phyloP scores from a whole-genome alignment of 345 rosid species.

The Linum trigynum region DNA sequence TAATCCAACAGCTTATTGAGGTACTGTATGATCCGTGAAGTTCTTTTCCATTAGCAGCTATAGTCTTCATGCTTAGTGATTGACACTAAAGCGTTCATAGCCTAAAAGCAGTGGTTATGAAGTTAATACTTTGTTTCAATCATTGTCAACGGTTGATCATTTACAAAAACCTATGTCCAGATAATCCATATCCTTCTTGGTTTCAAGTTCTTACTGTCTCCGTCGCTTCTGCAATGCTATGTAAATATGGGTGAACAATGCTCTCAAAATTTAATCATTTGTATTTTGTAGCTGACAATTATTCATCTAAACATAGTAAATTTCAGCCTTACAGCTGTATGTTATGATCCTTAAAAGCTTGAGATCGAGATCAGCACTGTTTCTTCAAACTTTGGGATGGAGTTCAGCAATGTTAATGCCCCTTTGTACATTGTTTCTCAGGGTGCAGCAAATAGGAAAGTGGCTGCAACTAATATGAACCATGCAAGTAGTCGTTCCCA shows the following conservation, averaged over 20 bases:
- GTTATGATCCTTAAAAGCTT: neutral
- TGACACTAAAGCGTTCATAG: neutral
- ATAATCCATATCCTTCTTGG: too few relatives aligned
- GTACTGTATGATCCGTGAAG: slow-evolving; percentile 20
- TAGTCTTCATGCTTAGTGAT: neutral
- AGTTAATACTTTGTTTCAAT: neutral
- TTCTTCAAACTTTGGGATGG: neutral
- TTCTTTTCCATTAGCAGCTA: neutral
- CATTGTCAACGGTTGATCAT: too few relatives aligned
- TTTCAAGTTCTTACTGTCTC: too few relatives aligned
- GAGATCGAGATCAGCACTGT: neutral
- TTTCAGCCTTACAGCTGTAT: neutral
- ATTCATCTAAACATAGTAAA: neutral
- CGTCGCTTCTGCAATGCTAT: neutral
- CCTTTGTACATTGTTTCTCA: slow-evolving; percentile 19
- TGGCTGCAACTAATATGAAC: slow-evolving; percentile 97
- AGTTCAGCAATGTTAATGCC: neutral
- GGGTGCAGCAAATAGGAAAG: slow-evolving; percentile 98
- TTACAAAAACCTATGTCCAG: too few relatives aligned
- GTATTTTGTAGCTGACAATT: neutral
- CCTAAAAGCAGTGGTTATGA: neutral
- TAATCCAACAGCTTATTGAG: slow-evolving; percentile 80
- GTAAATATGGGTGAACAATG: neutral
- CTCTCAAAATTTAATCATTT: neutral
- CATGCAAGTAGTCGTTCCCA: slow-evolving; percentile 98